Percentiles rank a stretch among this genome's conserved stretches.
Conservation (phyloP, 371 early-diverging fungal genomes). For the Mucor sp. region DNA sequence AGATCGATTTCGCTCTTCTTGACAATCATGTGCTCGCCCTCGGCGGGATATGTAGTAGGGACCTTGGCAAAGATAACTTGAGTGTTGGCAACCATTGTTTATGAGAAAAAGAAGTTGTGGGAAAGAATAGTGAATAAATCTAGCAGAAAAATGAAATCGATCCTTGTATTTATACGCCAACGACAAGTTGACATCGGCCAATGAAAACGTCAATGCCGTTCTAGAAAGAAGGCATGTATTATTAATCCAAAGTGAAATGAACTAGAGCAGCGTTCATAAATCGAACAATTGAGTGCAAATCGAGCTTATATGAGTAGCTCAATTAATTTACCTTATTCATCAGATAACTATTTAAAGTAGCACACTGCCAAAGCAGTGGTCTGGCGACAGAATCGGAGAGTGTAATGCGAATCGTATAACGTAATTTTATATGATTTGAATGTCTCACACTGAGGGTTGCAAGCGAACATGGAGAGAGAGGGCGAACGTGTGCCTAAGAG, state of each 20-base stretch:
- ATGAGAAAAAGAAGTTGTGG: neutral
- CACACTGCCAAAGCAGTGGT: neutral
- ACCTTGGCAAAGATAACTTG: conserved; percentile 44
- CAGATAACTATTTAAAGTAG: neutral
- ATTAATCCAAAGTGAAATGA: neutral
- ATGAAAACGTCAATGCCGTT: neutral
- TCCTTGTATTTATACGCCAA: neutral
- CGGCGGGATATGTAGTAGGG: conserved; percentile 44
- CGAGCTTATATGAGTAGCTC: neutral
- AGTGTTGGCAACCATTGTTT: conserved; percentile 31
- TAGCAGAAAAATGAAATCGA: neutral
- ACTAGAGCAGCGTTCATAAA: neutral
- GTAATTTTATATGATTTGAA: neutral
- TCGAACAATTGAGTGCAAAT: neutral
- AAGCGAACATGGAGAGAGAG: too few species aligned
- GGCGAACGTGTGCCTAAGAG: neutral
- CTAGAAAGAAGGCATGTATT: neutral
- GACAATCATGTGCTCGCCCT: conserved; percentile 55
- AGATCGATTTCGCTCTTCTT: conserved; percentile 45
- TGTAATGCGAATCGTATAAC: neutral
- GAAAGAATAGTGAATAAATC: neutral
- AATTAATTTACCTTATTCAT: neutral
- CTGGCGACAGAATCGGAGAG: neutral
- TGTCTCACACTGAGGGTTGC: neutral
- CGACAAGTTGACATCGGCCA: neutral